phyloP scores from a whole-genome alignment of 2,329 filamentous ascomycete genomes.

The Botrytis galanthina region DNA sequence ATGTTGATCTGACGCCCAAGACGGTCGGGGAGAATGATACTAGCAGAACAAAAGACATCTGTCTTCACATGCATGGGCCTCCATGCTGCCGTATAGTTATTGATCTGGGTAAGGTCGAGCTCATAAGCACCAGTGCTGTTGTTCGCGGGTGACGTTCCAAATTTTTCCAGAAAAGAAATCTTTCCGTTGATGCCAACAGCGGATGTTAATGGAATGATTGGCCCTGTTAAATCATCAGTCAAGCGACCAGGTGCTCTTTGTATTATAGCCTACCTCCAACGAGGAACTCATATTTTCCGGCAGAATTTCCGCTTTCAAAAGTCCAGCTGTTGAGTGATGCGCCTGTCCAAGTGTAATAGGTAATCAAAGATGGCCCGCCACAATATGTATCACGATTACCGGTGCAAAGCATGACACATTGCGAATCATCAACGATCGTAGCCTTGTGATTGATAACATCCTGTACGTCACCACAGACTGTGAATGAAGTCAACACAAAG shows the following conservation, averaged over 20 bases:
- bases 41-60: constrained; percentile 66
- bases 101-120: constrained; percentile 54
- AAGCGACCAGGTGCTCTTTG: not conserved
- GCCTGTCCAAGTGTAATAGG: constrained; percentile 25
- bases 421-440: constrained; percentile 11
- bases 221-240: constrained; percentile 29
- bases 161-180: constrained; percentile 59
- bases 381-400: constrained; percentile 23
- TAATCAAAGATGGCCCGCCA: constrained; percentile 24
- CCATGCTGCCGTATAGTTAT: constrained; percentile 56
- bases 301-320: constrained; percentile 50
- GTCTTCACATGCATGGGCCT: constrained; percentile 61
- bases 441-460: constrained; percentile 20
- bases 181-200: constrained; percentile 58
- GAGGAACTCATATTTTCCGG: constrained; percentile 57
- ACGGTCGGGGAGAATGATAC: constrained; percentile 62
- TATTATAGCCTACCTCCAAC: constrained; percentile 46
- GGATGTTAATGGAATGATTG: constrained; percentile 56
- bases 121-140: constrained; percentile 67
- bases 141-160: constrained; percentile 52
- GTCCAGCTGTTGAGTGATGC: constrained; percentile 51
- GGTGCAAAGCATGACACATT: constrained; percentile 45
- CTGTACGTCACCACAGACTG: constrained; percentile 25
- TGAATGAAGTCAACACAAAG: not conserved
- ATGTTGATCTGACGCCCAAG: constrained; percentile 62